Conservation (phyloP, 1,139 yeast species). For the Protomyces pachydermus region DNA sequence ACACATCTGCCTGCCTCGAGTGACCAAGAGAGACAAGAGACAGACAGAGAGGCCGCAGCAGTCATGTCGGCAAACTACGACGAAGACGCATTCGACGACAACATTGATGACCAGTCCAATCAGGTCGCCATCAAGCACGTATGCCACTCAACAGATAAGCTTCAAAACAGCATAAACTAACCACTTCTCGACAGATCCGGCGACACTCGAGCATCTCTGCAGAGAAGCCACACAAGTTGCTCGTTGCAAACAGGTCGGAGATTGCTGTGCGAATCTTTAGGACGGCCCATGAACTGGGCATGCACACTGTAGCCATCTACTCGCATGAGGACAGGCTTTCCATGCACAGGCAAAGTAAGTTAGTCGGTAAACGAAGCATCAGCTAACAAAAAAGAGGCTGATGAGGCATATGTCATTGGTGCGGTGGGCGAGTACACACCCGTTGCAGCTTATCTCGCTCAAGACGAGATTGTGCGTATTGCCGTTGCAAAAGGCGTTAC, state of each 20-base stretch:
- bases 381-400: constrained; percentile 38
- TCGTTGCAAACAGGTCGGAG: constrained; percentile 31
- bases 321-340: constrained; percentile 94
- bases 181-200: neutral
- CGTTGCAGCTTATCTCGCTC: constrained; percentile 91
- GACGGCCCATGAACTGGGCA: constrained; percentile 94
- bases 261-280: constrained; percentile 55
- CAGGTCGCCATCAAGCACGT: constrained; percentile 24
- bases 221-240: constrained; percentile 20
- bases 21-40: too few species aligned
- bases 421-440: constrained; percentile 85
- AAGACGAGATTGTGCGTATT: constrained; percentile 87
- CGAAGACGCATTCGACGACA: constrained; percentile 8
- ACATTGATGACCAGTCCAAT: constrained; percentile 25
- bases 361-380: neutral
- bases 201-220: constrained; percentile 11
- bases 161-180: neutral
- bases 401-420: constrained; percentile 71
- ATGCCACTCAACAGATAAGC: neutral
- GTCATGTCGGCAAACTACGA: neutral
- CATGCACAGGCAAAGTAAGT: constrained; percentile 65
- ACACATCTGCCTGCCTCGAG: too few species aligned
- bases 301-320: constrained; percentile 96
- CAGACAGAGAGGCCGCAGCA: too few species aligned
- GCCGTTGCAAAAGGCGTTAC: constrained; percentile 84